Percentiles rank a stretch among this genome's conserved stretches.
These are phyloP conservation scores for Curvularia sp. DNA, from an alignment of 2,329 filamentous ascomycete genomes.

Conservation along the genomic window DNA sequence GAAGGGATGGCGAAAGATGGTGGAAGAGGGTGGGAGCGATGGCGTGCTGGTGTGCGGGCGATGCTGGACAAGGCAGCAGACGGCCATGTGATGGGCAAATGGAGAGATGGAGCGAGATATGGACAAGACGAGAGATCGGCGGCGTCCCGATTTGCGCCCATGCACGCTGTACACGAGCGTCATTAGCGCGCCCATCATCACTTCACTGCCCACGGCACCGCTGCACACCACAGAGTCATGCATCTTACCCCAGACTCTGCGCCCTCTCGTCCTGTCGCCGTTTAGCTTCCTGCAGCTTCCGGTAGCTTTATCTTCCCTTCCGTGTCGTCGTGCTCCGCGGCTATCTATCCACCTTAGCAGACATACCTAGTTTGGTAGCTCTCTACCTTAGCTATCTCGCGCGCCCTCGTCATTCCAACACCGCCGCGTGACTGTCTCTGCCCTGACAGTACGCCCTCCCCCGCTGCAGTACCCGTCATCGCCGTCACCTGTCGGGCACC, in stretches of 20 bases:
- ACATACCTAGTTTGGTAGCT: slow-evolving; percentile 10
- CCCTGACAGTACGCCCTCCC: slow-evolving; percentile 1
- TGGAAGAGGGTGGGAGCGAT: too few species aligned
- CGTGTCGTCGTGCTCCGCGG: slow-evolving; percentile 21
- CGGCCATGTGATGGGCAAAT: too few species aligned
- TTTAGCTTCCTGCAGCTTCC: slow-evolving; percentile 24
- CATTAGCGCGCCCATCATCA: neutral
- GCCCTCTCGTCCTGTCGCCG: slow-evolving; percentile 13
- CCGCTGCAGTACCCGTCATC: slow-evolving; percentile 1
- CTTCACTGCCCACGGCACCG: neutral
- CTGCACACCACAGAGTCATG: neutral
- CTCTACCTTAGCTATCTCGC: slow-evolving; percentile 4
- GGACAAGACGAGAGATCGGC: neutral
- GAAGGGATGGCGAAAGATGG: neutral
- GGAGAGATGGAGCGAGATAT: too few species aligned
- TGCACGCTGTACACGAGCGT: neutral
- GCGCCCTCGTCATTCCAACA: slow-evolving; percentile 40
- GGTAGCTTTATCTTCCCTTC: slow-evolving; percentile 16
- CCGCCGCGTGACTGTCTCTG: slow-evolving; percentile 39
- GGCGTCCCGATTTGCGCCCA: neutral
- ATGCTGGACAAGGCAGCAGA: too few species aligned
- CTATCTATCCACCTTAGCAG: neutral
- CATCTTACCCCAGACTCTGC: slow-evolving; percentile 31
- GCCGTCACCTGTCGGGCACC: neutral
- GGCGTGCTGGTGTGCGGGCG: too few species aligned